Conservation (phyloP, 2,329 filamentous ascomycete genomes). For the Tolypocladium ovalisporum region DNA sequence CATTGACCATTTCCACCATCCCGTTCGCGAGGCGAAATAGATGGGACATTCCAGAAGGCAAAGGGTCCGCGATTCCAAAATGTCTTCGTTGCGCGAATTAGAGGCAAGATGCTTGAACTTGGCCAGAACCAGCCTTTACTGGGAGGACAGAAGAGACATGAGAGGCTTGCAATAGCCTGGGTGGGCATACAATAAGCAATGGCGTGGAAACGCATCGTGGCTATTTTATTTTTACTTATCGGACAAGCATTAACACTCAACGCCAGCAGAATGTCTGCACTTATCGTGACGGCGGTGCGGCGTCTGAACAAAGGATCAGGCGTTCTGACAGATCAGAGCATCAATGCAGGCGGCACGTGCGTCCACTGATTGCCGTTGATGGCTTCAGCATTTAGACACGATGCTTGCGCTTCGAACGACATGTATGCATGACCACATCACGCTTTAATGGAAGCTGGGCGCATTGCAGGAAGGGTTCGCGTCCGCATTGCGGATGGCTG, state of each 20-base stretch:
- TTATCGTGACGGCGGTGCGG: no score
- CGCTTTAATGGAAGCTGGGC: neutral
- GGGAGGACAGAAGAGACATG: neutral
- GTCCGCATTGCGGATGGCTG: neutral
- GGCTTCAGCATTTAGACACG: neutral
- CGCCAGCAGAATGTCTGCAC: no score
- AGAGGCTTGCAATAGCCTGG: no score
- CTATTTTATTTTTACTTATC: no score
- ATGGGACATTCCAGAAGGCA: no score
- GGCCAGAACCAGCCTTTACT: neutral
- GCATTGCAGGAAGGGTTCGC: neutral
- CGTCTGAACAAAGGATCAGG: neutral
- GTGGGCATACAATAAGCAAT: no score
- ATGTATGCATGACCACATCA: no score
- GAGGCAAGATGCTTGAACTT: no score
- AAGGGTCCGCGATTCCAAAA: neutral
- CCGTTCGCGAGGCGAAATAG: neutral
- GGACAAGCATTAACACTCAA: no score
- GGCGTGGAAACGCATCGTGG: no score
- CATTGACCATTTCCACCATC: neutral
- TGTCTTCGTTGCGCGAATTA: no score
- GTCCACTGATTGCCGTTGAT: neutral
- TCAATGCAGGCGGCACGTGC: neutral
- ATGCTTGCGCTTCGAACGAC: neutral
- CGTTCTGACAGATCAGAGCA: neutral